A percentile compares a stretch with the other conserved stretches of the same genome.
Conservation (phyloP, 1,139 yeast genomes). For the Taiozyma onychis region DNA sequence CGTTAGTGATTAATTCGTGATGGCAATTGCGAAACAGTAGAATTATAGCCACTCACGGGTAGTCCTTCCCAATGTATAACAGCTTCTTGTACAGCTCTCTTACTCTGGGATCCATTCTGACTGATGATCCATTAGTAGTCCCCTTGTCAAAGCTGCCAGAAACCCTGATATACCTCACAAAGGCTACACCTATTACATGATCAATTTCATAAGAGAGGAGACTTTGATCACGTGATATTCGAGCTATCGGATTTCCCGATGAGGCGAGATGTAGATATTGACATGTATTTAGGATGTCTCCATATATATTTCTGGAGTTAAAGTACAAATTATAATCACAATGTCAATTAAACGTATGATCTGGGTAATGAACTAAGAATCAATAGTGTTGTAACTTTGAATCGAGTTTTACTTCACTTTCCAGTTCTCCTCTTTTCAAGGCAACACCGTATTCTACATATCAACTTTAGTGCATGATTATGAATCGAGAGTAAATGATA, state of each 20-base stretch:
- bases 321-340: not conserved
- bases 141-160: not conserved
- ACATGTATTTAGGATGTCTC: too few species aligned
- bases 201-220: not conserved
- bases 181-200: not conserved
- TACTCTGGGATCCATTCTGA: conserved; percentile 29
- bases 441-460: not conserved
- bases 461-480: not conserved
- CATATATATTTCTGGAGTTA: too few species aligned
- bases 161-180: not conserved
- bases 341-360: not conserved
- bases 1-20: not conserved
- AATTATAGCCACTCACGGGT: conserved; percentile 31
- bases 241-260: not conserved
- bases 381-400: too few species aligned
- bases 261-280: not conserved
- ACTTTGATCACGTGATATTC: not conserved
- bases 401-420: too few species aligned
- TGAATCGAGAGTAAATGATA: not conserved
- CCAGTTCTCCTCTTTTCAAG: too few species aligned
- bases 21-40: not conserved
- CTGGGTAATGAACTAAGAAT: too few species aligned
- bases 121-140: too few species aligned
- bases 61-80: conserved; percentile 33
- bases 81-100: conserved; percentile 29